Evolutionary conservation across 148 eudicot genomes (phyloP).

Genomic region (Cornus suecica): DNA sequence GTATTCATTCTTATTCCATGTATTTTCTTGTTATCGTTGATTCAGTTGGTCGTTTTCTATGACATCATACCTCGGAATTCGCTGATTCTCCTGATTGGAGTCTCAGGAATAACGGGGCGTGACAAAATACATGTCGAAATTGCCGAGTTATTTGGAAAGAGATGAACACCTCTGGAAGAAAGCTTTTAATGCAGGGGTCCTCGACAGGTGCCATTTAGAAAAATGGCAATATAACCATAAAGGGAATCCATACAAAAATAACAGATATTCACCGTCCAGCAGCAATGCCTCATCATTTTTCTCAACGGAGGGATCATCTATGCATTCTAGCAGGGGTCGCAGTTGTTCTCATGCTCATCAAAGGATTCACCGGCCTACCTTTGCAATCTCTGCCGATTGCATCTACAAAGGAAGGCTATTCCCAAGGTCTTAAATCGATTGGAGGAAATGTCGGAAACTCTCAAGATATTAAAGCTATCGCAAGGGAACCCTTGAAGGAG

Average conservation of each 20-base stretch:
- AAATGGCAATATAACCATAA: conserved; percentile 60
- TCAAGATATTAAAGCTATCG: conserved; percentile 23
- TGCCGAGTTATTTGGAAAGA: conserved; percentile 75
- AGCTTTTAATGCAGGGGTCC: conserved; percentile 76
- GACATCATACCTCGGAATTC: too few species aligned
- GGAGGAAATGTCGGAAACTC: conserved; percentile 12
- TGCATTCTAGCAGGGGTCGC: conserved; percentile 42
- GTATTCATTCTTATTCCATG: too few species aligned
- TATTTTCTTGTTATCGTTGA: too few species aligned
- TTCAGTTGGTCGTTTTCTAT: too few species aligned
- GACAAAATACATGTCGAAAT: conserved; percentile 77
- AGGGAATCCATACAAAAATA: conserved; percentile 20
- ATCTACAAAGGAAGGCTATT: conserved; percentile 24
- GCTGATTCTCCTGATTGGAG: too few species aligned
- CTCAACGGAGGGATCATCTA: conserved; percentile 56
- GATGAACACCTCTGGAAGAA: conserved; percentile 55
- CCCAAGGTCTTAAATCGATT: conserved; percentile 24
- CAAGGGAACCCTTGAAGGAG: conserved; percentile 23
- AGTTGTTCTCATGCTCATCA: conserved; percentile 48
- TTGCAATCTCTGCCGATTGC: conserved; percentile 35
- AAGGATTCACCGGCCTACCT: conserved; percentile 27
- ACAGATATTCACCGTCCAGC: conserved; percentile 45
- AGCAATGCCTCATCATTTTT: conserved; percentile 47
- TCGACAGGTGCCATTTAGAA: conserved; percentile 67
- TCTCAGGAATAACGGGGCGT: too few species aligned